Base-by-base conservation (phyloP, 495 filamentous ascomycete genomes). In the Neurospora intermedia region DNA sequence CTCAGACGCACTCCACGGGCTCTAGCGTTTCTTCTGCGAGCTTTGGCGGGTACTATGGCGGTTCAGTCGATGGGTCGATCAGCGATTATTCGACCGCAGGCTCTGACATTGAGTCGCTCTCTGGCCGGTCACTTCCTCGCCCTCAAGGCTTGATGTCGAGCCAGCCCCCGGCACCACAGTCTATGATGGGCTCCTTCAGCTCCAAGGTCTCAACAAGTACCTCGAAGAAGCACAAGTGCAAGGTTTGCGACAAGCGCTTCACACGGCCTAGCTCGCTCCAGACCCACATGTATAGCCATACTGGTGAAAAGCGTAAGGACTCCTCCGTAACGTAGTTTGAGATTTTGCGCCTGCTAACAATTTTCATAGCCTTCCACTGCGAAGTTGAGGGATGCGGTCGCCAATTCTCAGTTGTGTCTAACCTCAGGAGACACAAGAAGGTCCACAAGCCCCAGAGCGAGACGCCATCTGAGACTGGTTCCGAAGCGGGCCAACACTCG, bases 181-280 rank as follows among this genome's bases (percentile, higher is more conserved):
- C 94, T 4, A 98, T 99, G 93, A 99, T 99, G 96, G 90, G 93
- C 69, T 95, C 96, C 75, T 99, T 99, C 85, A 98, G 93, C 85
- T 98, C 96, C 62, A 98, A 98, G 81, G 91, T 98, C 69, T 93
- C 93, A 11, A 95, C 94, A 31, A 96, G 92, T 83, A 94, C 96
- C 39, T 95, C 98, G 79, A 99, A 99, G 89, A 99, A 98, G 86
- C 96, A 99, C 85, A 98, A 97, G 84, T 99, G 96, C 87, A 98
- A 98, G 86, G 93, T 99, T 70, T 99, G 96, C 85, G 96, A 98
- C 83, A 99, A 99, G 89, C 90, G 96, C 9, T 99, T 99, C 81
- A 98, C 96, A 11, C 89, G 96, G 46, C 96, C 96, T 1, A 98
- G 95, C 79, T 99, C 96, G 8, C 82, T 99, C 42, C 96, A 98